These are phyloP conservation scores for Trichomonas gallinae DNA, from an alignment of 208 protist genomes.

Conservation along the genomic window DNA sequence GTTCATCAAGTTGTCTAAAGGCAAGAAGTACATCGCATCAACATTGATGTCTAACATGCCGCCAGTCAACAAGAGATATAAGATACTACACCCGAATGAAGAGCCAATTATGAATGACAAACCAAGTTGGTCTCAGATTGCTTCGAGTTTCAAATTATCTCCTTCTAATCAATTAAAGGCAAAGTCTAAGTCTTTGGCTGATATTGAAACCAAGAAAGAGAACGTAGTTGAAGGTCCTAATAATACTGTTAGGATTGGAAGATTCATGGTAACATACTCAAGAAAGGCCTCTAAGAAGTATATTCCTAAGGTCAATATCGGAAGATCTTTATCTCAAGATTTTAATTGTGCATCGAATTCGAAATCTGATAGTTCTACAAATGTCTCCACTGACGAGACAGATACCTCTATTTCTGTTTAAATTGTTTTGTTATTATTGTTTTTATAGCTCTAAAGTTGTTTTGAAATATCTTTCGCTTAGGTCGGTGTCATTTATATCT, in stretches of 20 bases:
- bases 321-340: not conserved
- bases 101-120: not conserved
- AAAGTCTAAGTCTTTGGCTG: not conserved
- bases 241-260: not conserved
- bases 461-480: too few species aligned
- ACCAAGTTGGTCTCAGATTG: not conserved
- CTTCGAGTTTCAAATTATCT: not conserved
- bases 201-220: not conserved
- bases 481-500: too few species aligned
- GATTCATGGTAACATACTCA: not conserved
- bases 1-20: constrained; percentile 32
- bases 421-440: too few species aligned
- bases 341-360: not conserved
- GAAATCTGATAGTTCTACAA: too few species aligned
- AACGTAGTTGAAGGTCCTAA: not conserved
- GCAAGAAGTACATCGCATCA: not conserved
- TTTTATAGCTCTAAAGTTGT: too few species aligned
- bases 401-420: too few species aligned
- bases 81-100: not conserved
- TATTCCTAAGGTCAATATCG: not conserved
- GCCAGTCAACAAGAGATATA: not conserved
- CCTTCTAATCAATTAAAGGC: not conserved
- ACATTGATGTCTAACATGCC: not conserved
- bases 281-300: not conserved
- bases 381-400: too few species aligned